Evolutionary conservation across 1,139 yeast genomes (phyloP), one percentile per base, ranked within the genome.

Genomic region (Torulaspora globosa): DNA sequence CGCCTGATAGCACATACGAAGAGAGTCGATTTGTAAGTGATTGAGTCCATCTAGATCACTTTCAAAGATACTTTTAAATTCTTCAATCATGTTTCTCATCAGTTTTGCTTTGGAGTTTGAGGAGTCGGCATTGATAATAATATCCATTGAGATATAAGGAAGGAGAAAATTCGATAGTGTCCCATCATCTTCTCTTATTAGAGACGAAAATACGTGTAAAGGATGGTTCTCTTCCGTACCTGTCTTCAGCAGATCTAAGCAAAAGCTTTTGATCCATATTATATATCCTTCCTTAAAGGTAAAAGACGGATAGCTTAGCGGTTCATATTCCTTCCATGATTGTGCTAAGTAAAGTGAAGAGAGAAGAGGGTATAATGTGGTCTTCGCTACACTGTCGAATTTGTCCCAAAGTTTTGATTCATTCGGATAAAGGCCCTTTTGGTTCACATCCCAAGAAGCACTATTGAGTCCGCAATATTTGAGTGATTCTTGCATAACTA

Each of bases 401-500:
- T 70, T 70, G 10, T 73, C 69, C 95, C 96, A 86, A 1, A 80
- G 66, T 51, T 59, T 51, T 4, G 56, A 52, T 48, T 71, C 72
- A 4, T 59, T 55, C 10, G 71, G 57, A 54, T 61, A 64, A 0
- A 65, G 52, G 1, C 68, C 67, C 29, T 58, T 52, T 6, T 55
- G 43, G 23, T 61, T 59, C 5, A 72, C 54, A 14, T 74, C 70
- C 49, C 69, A 65, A 4, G 67, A 60, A 2, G 62, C 48, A 3
- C 67, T 59, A 41, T 72, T 76, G 28, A 86, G 67, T 1, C 78
- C 80, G 62, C 92, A 75, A 10, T 82, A 76, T 50, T 80, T 79
- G 43, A 92, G 67, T 41, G 84, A 82, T 54, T 87, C 94, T 62
- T 94, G 99, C 77, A 94, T 87, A 0, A 94, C 87, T 65, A 78